phyloP scores from a whole-genome alignment of 352 stramenopile genomes.

The Globisporangium emineosum region DNA sequence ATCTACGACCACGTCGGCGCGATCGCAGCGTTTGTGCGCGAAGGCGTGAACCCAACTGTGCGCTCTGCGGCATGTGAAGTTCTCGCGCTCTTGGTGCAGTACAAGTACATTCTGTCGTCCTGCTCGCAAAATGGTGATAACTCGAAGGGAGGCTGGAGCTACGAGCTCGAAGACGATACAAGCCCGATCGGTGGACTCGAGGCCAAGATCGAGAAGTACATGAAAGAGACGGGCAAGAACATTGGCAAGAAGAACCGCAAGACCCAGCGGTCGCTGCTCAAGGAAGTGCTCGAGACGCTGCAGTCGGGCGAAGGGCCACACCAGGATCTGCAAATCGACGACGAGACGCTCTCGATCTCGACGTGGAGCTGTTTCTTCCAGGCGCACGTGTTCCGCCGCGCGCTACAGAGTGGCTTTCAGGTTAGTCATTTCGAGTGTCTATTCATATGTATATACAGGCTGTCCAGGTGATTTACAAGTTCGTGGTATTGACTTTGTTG shows the following conservation, averaged over 20 bases:
- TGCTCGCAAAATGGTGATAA: not conserved
- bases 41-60: conserved; percentile 37
- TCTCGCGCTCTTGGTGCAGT: conserved; percentile 57
- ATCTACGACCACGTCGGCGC: conserved; percentile 51
- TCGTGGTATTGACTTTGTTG: not conserved
- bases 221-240: conserved; percentile 63
- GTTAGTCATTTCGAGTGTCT: conserved; percentile 16
- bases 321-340: conserved; percentile 49
- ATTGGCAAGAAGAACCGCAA: conserved; percentile 78
- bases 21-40: conserved; percentile 48
- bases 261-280: conserved; percentile 56
- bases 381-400: conserved; percentile 51
- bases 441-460: not conserved
- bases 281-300: conserved; percentile 66
- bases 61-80: conserved; percentile 51
- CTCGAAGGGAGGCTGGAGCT: conserved; percentile 35
- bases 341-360: conserved; percentile 46
- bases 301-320: conserved; percentile 50
- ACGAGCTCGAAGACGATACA: conserved; percentile 33
- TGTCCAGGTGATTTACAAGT: not conserved
- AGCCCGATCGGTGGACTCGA: conserved; percentile 48
- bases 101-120: conserved; percentile 41
- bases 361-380: conserved; percentile 70
- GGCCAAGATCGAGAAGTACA: conserved; percentile 52
- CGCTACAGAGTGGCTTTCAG: conserved; percentile 57